These are phyloP conservation scores for Penicillium griseofulvum DNA, from an alignment of 2,329 filamentous ascomycete genomes.

Conservation along the genomic window DNA sequence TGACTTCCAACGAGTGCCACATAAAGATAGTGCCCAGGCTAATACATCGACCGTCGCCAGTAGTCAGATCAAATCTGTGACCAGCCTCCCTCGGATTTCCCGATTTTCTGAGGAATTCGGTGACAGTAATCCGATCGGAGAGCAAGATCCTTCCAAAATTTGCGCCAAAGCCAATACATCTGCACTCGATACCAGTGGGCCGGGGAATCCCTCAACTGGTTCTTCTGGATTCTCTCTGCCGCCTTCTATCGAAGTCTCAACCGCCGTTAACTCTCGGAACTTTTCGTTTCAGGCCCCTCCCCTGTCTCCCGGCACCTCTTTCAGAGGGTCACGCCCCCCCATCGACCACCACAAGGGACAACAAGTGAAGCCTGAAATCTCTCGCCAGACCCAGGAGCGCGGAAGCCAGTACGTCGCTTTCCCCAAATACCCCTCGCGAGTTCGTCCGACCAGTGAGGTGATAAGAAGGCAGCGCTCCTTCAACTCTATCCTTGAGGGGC, in stretches of 20 bases:
- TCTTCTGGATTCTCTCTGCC: not conserved
- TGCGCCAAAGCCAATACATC: not conserved
- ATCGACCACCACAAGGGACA: no score
- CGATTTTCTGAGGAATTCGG: not conserved
- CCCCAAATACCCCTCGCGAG: not conserved
- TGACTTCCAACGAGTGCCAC: not conserved
- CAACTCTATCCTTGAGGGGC: not conserved
- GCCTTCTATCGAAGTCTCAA: not conserved
- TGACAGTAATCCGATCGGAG: not conserved
- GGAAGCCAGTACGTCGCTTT: not conserved
- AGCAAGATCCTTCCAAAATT: not conserved
- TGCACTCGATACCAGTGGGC: not conserved
- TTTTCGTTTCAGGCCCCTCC: not conserved
- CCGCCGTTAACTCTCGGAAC: not conserved
- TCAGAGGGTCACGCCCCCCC: not conserved
- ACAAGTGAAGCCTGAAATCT: not conserved
- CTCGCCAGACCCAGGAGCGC: not conserved
- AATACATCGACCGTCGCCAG: not conserved
- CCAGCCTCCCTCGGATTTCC: not conserved
- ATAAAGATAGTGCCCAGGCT: not conserved
- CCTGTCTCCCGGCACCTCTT: not conserved
- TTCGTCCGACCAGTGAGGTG: not conserved
- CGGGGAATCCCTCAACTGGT: not conserved
- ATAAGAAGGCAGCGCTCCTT: not conserved
- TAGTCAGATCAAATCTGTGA: not conserved